A percentile compares a stretch with the other conserved stretches of the same genome.
Evolutionary conservation across 192 early-diverging fungal species (phyloP).

Genomic region (Coemansia sp.): DNA sequence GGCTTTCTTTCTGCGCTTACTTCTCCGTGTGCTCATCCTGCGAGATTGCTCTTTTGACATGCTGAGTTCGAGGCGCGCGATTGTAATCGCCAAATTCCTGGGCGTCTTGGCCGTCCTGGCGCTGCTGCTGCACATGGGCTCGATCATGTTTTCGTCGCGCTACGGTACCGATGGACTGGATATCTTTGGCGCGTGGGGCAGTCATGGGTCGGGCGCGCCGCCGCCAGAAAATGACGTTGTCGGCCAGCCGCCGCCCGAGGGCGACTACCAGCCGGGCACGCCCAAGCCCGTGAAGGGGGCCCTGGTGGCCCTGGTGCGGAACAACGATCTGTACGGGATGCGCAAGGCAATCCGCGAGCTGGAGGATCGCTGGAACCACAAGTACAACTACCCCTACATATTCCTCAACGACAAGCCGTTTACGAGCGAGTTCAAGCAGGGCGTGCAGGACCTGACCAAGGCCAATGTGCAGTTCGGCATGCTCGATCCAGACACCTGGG

Average conservation of each 20-base stretch:
- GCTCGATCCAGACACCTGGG: constrained; percentile 36
- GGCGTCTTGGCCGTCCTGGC: constrained; percentile 25
- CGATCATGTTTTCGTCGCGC: constrained; percentile 19
- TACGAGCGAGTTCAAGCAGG: constrained; percentile 57
- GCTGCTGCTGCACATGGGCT: constrained; percentile 28
- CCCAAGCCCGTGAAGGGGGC: constrained; percentile 50
- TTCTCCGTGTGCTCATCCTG: neutral
- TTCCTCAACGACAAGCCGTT: constrained; percentile 75
- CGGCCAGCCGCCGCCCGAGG: constrained; percentile 2
- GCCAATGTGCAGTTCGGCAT: constrained; percentile 27
- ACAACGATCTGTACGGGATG: constrained; percentile 58
- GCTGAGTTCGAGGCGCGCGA: constrained; percentile 20
- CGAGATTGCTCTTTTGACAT: constrained; percentile 3
- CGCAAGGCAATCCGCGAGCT: constrained; percentile 52
- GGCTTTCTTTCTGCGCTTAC: no score
- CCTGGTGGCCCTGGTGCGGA: constrained; percentile 60
- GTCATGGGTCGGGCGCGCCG: constrained; percentile 12
- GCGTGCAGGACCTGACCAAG: constrained; percentile 29
- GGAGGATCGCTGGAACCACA: constrained; percentile 65
- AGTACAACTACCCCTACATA: constrained; percentile 76
- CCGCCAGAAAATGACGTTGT: constrained; percentile 1
- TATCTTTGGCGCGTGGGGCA: constrained; percentile 27
- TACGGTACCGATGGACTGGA: constrained; percentile 25
- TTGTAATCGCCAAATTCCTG: constrained; percentile 25
- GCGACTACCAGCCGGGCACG: constrained; percentile 14